Evolutionary conservation across 306 rosid genomes (phyloP).

Genomic region (Rosa persica): DNA sequence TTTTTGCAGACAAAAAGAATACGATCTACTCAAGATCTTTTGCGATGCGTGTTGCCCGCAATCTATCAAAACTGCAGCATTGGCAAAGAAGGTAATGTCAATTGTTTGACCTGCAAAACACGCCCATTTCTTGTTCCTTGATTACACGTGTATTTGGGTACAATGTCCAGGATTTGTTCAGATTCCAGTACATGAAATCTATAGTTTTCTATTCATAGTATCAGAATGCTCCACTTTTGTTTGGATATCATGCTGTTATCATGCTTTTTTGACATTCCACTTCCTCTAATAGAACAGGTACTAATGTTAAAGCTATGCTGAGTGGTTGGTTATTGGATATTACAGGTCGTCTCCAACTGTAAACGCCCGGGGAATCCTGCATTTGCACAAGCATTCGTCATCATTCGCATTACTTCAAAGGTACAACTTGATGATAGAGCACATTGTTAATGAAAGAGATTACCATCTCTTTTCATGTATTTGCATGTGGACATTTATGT

Average conservation of each 20-base stretch:
- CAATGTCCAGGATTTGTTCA: neutral
- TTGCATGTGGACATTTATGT: neutral
- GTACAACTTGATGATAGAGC: conserved; percentile 36
- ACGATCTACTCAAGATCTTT: conserved; percentile 55
- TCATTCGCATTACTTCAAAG: conserved; percentile 81
- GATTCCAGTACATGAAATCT: neutral
- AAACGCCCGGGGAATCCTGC: conserved; percentile 48
- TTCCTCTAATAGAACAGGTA: neutral
- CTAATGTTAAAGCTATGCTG: neutral
- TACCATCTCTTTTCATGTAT: conserved; percentile 5
- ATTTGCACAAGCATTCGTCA: conserved; percentile 69
- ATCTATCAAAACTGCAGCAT: conserved; percentile 59
- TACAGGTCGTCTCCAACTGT: conserved; percentile 63
- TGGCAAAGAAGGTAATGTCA: conserved; percentile 66
- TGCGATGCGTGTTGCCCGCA: conserved; percentile 59
- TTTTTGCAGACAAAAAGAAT: conserved; percentile 70
- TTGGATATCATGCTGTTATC: neutral
- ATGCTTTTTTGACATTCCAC: neutral
- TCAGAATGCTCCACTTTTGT: neutral
- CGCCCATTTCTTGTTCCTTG: conserved; percentile 16
- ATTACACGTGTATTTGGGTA: neutral
- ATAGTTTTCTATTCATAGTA: neutral
- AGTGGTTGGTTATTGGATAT: conserved; percentile 10
- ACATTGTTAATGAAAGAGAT: neutral
- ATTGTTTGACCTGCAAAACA: conserved; percentile 3